A percentile compares a stretch with the other conserved stretches of the same genome.
phyloP scores from a whole-genome alignment of 257 asterid species.

The Echium plantagineum region DNA sequence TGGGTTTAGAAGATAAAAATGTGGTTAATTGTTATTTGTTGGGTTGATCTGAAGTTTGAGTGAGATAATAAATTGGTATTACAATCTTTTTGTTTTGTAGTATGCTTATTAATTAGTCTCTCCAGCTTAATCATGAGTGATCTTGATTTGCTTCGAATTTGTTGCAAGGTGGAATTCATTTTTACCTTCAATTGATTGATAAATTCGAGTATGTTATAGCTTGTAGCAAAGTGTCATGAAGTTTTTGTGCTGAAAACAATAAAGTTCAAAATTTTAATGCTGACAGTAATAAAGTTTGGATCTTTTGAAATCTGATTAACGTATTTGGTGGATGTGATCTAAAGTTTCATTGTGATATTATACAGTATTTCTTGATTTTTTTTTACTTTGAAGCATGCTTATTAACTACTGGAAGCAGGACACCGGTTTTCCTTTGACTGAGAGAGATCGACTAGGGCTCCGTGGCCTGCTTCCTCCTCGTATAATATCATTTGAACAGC shows the following conservation, averaged over 20 bases:
- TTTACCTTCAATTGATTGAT: too few species aligned
- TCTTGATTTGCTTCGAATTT: neutral
- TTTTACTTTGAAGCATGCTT: slow-evolving; percentile 1
- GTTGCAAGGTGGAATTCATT: neutral
- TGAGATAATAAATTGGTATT: too few species aligned
- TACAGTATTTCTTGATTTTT: neutral
- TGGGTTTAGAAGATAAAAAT: too few species aligned
- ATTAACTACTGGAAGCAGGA: slow-evolving; percentile 49
- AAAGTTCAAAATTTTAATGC: too few species aligned
- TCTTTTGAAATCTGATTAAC: too few species aligned
- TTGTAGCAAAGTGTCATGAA: too few species aligned
- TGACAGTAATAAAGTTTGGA: too few species aligned
- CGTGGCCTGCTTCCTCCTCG: slow-evolving; percentile 99
- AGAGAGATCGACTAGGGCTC: slow-evolving; percentile 90
- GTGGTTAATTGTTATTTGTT: too few species aligned
- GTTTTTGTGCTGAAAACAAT: too few species aligned
- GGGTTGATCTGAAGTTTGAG: too few species aligned
- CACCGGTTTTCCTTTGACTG: slow-evolving; percentile 88
- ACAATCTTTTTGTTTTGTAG: too few species aligned
- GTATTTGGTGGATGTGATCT: neutral
- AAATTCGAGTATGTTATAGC: too few species aligned
- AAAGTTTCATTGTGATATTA: neutral
- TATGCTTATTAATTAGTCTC: neutral
- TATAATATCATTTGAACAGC: slow-evolving; percentile 93
- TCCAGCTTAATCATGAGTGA: slow-evolving; percentile 8